Evolutionary conservation across 139 green algal genomes (phyloP), one percentile per base, ranked within the genome.

Genomic region (Microglena sp.): DNA sequence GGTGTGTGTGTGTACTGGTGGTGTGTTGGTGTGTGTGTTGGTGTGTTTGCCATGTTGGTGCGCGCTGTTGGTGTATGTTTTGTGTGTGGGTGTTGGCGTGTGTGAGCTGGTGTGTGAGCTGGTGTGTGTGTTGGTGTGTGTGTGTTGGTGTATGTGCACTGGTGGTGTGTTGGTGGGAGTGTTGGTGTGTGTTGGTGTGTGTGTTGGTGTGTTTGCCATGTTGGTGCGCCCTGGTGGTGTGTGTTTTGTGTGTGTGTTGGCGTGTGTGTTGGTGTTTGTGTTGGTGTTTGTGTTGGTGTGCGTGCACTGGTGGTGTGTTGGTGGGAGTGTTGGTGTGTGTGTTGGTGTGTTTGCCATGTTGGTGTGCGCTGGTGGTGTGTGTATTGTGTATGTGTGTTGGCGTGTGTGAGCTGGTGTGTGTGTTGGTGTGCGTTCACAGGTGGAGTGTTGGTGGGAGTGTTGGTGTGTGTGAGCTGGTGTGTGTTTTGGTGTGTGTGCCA

Each of bases 361-460:
- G 40, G 11, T 24, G 40, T 24, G 40, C 40, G 40, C 18, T 24
- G 11, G 15, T 11, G 18, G 55, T 8, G 27, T 62, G 55, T 62
- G 55, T 62, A 26, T 24, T n/a, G n/a, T n/a, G n/a, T n/a, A 29
- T 36, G 21, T 36, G 55, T 62, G 55, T 62, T 27, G 5, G 27
- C 28, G 36, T 62, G 26, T 33, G 5, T 33, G 36, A 27, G 36
- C 4, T 35, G 28, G 5, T 62, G 36, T 62, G 27, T 18, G 8
- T 35, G 21, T 35, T 27, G 4, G 55, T 62, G 21, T 36, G 7
- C 18, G 8, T 35, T 4, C 55, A 35, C 18, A 21, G 26, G 21
- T 33, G 40, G 40, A 18, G 55, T 62, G 55, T 62, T 33, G 26
- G 55, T 36, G 21, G 18, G 55, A 43, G 55, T 62, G 55, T 33